Percentiles rank a stretch among this genome's conserved stretches.
Evolutionary conservation across 441 rosid species (phyloP).

Genomic region (Brassica hybrid): DNA sequence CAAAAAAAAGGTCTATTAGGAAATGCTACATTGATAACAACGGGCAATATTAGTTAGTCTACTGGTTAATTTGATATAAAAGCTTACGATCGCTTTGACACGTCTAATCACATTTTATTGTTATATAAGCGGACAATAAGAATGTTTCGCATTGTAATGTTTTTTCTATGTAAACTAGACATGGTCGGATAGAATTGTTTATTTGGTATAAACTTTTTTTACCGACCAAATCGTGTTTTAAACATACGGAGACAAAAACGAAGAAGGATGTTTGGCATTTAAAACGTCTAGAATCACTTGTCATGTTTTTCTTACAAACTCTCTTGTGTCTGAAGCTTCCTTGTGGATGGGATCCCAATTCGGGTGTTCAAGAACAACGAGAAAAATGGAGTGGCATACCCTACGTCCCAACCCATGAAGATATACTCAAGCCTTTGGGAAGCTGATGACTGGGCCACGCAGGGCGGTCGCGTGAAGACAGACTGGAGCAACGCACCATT

Average conservation of each 20-base stretch:
- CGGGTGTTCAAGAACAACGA: slow-evolving; percentile 47
- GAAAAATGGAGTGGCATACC: slow-evolving; percentile 35
- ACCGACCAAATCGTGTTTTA: no score
- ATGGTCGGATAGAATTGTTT: not conserved
- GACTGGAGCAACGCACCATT: slow-evolving; percentile 75
- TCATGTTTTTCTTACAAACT: slow-evolving; percentile 1
- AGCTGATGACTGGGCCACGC: slow-evolving; percentile 58
- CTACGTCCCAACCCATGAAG: slow-evolving; percentile 42
- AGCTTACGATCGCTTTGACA: not conserved
- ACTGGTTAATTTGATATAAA: not conserved
- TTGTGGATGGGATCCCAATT: slow-evolving; percentile 64
- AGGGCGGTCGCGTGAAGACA: slow-evolving; percentile 70
- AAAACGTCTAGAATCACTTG: not conserved
- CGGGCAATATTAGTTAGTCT: not conserved
- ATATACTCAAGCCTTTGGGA: slow-evolving; percentile 48
- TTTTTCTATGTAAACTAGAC: no score
- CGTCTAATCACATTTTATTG: not conserved
- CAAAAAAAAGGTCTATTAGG: not conserved
- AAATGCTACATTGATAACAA: not conserved
- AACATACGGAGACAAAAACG: no score
- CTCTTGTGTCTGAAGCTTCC: slow-evolving; percentile 48
- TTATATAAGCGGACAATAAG: no score
- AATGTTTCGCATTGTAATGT: no score
- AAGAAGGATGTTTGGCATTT: not conserved
- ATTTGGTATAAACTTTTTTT: no score